Conservation (phyloP, 306 rosid genomes). For the Begonia fuchsioides region DNA sequence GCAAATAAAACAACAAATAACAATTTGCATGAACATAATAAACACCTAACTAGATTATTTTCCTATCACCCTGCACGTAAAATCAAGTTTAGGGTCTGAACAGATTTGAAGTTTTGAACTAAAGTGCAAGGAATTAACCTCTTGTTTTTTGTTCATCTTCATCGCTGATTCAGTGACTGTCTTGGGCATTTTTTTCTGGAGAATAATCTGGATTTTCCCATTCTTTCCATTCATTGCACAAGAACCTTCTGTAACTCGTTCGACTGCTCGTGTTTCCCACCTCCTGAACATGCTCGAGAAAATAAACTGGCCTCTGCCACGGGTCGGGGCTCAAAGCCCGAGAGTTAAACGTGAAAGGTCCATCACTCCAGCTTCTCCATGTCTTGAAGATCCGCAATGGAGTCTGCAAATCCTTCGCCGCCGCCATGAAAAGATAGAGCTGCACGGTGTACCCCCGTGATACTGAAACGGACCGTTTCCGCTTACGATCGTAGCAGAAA, state of each 20-base stretch:
- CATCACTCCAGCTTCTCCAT: constrained; percentile 58
- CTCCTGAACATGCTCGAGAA: constrained; percentile 28
- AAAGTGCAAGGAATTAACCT: constrained; percentile 26
- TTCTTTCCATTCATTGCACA: constrained; percentile 6
- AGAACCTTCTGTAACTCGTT: constrained; percentile 34
- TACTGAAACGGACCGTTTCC: constrained; percentile 58
- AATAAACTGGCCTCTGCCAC: constrained; percentile 45
- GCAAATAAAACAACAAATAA: too few species aligned
- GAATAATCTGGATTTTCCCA: constrained; percentile 20
- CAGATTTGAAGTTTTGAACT: not conserved
- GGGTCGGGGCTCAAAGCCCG: constrained; percentile 53
- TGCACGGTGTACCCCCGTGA: constrained; percentile 90
- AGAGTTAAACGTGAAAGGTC: constrained; percentile 83
- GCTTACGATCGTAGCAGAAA: constrained; percentile 44
- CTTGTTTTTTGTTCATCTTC: constrained; percentile 43
- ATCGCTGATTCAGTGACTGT: constrained; percentile 40
- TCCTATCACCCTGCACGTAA: too few species aligned
- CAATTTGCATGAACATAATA: too few species aligned
- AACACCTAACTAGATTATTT: too few species aligned
- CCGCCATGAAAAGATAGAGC: constrained; percentile 37
- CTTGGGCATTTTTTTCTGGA: constrained; percentile 17
- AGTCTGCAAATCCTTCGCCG: constrained; percentile 35
- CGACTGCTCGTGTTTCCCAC: constrained; percentile 32
- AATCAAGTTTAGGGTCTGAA: constrained; percentile 4
- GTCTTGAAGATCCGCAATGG: constrained; percentile 71